A percentile compares a stretch with the other conserved stretches of the same genome.
Conservation (phyloP, 192 early-diverging fungal species). For the Coemansia sp. region DNA sequence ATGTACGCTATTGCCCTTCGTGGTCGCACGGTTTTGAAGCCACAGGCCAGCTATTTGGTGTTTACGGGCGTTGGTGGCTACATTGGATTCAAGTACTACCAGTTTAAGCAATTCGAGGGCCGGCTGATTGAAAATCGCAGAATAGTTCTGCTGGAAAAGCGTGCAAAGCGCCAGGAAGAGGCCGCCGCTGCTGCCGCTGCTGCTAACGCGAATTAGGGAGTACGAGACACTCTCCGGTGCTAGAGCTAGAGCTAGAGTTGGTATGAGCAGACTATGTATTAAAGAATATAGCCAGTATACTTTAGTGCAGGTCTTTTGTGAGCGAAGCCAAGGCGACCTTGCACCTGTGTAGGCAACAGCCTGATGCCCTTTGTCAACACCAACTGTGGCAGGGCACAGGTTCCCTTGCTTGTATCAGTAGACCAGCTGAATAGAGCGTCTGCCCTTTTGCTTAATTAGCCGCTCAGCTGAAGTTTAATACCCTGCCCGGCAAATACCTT, state of each 20-base stretch:
- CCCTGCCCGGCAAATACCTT: too few relatives aligned
- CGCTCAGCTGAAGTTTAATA: too few relatives aligned
- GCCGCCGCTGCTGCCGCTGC: conserved; percentile 5
- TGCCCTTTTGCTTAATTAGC: too few relatives aligned
- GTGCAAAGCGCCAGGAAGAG: conserved; percentile 35
- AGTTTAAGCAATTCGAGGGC: conserved; percentile 23
- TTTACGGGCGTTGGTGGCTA: conserved; percentile 24
- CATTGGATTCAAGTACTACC: conserved; percentile 36
- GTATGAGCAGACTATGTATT: not conserved
- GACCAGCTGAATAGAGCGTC: too few relatives aligned
- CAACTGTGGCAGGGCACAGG: too few relatives aligned
- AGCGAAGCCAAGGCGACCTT: too few relatives aligned
- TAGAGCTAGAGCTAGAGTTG: not conserved
- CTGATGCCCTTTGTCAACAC: too few relatives aligned
- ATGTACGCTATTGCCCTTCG: conserved; percentile 50
- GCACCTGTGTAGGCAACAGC: too few relatives aligned
- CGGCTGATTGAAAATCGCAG: conserved; percentile 35
- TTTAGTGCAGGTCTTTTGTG: too few relatives aligned
- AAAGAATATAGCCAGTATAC: not conserved
- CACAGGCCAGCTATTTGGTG: conserved; percentile 37
- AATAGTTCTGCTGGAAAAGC: conserved; percentile 34
- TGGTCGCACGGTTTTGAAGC: conserved; percentile 31
- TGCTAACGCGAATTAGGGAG: not conserved
- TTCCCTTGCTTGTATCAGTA: too few relatives aligned
- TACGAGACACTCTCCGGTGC: not conserved